Evolutionary conservation across 73 alveolate genomes (phyloP).

Genomic region (Tetrahymena malaccensis): DNA sequence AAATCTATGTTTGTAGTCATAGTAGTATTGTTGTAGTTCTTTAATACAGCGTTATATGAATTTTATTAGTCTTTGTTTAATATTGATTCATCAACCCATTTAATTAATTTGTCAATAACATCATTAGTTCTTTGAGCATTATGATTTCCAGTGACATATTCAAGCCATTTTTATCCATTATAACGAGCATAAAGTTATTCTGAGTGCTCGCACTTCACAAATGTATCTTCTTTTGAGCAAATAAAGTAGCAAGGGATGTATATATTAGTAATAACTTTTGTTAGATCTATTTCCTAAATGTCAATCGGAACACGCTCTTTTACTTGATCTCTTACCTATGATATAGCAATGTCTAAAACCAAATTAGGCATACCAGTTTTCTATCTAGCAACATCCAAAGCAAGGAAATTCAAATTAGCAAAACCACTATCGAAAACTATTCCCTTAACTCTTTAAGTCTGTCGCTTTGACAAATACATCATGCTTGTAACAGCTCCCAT

Average conservation of each 20-base stretch:
- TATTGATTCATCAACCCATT: neutral
- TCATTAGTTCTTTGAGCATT: neutral
- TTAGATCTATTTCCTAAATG: neutral
- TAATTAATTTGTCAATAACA: neutral
- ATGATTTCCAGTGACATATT: neutral
- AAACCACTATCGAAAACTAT: conserved; percentile 86
- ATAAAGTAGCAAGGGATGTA: neutral
- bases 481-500: conserved; percentile 94
- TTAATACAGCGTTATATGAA: neutral
- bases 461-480: conserved; percentile 49
- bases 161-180: neutral
- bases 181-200: neutral
- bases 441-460: conserved; percentile 59
- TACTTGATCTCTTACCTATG: neutral
- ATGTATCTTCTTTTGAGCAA: neutral
- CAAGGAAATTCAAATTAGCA: conserved; percentile 53
- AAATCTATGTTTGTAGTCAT: neutral
- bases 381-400: conserved; percentile 61
- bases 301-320: neutral
- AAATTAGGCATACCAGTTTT: neutral
- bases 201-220: neutral
- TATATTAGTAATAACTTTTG: neutral
- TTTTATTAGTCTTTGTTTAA: neutral
- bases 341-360: neutral
- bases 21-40: neutral